Conservation (phyloP, 2,329 filamentous ascomycete genomes). For the Fusarium tricinctum region DNA sequence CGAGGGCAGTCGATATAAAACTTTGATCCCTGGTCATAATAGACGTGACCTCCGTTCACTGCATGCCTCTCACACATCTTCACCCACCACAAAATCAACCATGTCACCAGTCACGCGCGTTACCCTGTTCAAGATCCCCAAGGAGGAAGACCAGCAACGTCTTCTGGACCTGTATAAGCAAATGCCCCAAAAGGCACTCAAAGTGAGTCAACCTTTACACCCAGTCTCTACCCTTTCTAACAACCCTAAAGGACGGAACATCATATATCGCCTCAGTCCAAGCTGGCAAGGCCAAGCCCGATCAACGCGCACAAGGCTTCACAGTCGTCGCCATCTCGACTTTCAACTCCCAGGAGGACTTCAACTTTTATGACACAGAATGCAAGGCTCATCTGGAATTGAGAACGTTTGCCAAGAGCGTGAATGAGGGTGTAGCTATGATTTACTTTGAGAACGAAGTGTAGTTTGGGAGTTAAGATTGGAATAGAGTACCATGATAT, state of each 20-base stretch:
- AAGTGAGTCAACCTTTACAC: constrained; percentile 38
- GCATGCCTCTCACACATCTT: background rate
- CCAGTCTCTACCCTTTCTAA: fast-evolving
- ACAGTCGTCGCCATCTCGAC: constrained; percentile 69
- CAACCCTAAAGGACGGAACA: constrained; percentile 65
- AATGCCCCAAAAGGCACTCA: constrained; percentile 52
- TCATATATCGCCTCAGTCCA: constrained; percentile 69
- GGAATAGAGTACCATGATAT: background rate
- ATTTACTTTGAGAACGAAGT: constrained; percentile 61
- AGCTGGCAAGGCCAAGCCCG: constrained; percentile 64
- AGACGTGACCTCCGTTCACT: too few relatives aligned
- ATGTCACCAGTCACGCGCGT: constrained; percentile 50
- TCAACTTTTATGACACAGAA: constrained; percentile 71
- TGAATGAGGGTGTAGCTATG: constrained; percentile 61
- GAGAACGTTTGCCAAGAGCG: constrained; percentile 51
- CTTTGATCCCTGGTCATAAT: background rate
- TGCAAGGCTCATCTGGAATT: constrained; percentile 53
- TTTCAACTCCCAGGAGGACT: constrained; percentile 70
- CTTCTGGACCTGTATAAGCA: constrained; percentile 52
- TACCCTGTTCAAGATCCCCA: constrained; percentile 58
- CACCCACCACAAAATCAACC: background rate
- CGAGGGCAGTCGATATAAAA: background rate
- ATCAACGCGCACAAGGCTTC: constrained; percentile 70
- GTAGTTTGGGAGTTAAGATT: background rate
- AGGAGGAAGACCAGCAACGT: constrained; percentile 50